Conservation (phyloP, 495 filamentous ascomycete genomes). For the Penicillium manginii region DNA sequence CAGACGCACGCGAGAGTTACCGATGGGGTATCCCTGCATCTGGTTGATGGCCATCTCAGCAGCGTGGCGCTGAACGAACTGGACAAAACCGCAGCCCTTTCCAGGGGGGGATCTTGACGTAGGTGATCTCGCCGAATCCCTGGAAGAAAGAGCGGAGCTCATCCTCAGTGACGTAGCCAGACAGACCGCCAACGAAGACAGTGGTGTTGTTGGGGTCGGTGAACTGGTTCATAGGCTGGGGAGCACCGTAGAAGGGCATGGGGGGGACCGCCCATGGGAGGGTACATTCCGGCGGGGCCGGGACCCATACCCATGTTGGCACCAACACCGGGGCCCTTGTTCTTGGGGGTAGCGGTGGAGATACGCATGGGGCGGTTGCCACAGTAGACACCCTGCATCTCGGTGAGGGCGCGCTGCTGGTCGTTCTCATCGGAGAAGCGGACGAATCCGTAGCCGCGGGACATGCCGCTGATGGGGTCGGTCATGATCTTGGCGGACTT, state of each 20-base stretch:
- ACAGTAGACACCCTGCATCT: constrained; percentile 99
- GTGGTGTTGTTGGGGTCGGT: constrained; percentile 99
- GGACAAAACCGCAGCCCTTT: constrained; percentile 98
- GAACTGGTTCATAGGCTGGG: constrained; percentile 99
- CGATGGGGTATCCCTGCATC: constrained; percentile 99
- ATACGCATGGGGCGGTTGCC: constrained; percentile 99
- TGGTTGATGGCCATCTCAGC: constrained; percentile 99
- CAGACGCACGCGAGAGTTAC: constrained; percentile 95
- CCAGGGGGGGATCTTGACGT: constrained; percentile 99
- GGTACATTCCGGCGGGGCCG: constrained; percentile 53
- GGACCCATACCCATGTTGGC: constrained; percentile 54
- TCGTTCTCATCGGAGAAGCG: constrained; percentile 93
- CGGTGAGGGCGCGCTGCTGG: constrained; percentile 89
- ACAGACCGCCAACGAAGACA: constrained; percentile 96
- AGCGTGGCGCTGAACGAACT: constrained; percentile 98
- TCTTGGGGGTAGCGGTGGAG: constrained; percentile 97
- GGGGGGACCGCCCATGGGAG: constrained; percentile 76
- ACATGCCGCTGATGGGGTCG: constrained; percentile 96
- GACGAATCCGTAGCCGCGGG: constrained; percentile 96
- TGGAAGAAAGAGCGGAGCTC: constrained; percentile 99
- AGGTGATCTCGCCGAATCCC: constrained; percentile 98
- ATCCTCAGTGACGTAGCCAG: constrained; percentile 98
- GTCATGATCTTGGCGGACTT: constrained; percentile 99
- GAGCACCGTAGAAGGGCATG: constrained; percentile 79
- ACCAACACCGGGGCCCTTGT: constrained; percentile 70